phyloP scores from a whole-genome alignment of 768 basidiomycete genomes.

The Exidia glandulosa region DNA sequence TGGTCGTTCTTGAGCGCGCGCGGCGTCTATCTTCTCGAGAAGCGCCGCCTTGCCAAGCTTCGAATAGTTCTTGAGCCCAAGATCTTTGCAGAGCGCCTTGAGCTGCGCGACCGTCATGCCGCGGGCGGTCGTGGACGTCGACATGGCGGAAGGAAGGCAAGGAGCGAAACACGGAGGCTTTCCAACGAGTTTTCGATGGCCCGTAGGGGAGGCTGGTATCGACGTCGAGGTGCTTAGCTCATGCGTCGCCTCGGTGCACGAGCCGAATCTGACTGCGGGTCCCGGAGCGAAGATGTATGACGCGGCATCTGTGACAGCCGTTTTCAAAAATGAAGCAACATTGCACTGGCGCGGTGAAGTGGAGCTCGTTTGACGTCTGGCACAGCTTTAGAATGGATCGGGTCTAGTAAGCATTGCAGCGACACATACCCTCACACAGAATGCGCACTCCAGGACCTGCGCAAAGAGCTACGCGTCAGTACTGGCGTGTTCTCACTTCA shows the following conservation, averaged over 20 bases:
- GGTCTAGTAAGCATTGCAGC: no score
- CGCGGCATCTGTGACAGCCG: neutral
- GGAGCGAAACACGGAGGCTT: no score
- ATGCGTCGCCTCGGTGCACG: neutral
- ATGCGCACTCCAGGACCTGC: no score
- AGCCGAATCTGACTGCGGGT: neutral
- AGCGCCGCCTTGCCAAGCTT: slow-evolving; percentile 52
- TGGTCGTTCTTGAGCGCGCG: neutral
- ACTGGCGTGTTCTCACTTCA: no score
- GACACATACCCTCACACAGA: no score
- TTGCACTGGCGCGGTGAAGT: no score
- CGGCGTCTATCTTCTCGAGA: slow-evolving; percentile 32
- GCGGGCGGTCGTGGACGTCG: no score
- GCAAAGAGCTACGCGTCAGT: no score
- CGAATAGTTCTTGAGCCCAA: slow-evolving; percentile 49
- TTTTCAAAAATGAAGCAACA: no score
- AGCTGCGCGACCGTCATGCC: slow-evolving; percentile 37
- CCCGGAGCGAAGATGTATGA: neutral
- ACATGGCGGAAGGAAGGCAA: no score
- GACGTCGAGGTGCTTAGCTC: neutral
- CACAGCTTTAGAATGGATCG: no score
- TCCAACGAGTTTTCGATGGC: neutral
- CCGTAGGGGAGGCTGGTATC: neutral
- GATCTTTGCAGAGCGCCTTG: slow-evolving; percentile 58
- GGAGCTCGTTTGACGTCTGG: no score